phyloP scores from a whole-genome alignment of 768 basidiomycete species.

The Pholiota molesta region DNA sequence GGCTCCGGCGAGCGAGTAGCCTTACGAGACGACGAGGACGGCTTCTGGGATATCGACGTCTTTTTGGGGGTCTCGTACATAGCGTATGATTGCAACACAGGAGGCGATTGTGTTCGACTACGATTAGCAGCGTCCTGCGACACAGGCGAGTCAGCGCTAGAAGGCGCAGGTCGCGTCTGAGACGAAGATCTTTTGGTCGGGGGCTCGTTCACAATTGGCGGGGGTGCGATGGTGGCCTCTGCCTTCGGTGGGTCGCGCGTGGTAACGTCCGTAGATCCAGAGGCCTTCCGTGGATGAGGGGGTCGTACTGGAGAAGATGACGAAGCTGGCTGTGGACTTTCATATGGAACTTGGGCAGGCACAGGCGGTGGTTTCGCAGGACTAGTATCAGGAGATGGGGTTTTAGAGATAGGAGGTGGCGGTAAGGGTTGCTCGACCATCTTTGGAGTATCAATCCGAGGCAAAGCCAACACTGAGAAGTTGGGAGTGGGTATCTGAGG shows the following conservation, averaged over 20 bases:
- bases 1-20: slow-evolving; percentile 8
- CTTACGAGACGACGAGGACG: neutral
- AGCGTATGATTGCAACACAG: slow-evolving; percentile 6
- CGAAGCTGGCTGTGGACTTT: neutral
- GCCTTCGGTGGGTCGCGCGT: neutral
- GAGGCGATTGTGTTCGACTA: slow-evolving; percentile 8
- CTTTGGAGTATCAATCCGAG: slow-evolving; percentile 19
- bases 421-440: slow-evolving; percentile 15
- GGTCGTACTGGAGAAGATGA: neutral
- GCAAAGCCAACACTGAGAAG: slow-evolving; percentile 23
- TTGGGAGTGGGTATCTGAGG: slow-evolving; percentile 26
- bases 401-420: slow-evolving; percentile 7
- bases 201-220: slow-evolving; percentile 4
- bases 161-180: neutral
- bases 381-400: neutral
- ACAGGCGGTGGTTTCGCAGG: slow-evolving; percentile 1
- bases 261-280: neutral
- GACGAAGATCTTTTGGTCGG: slow-evolving; percentile 13
- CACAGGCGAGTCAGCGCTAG: slow-evolving; percentile 1
- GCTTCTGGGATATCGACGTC: slow-evolving; percentile 4
- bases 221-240: neutral
- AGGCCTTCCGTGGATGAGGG: slow-evolving; percentile 1
- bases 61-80: slow-evolving; percentile 13
- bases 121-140: neutral
- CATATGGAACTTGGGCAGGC: neutral